Percentiles rank a stretch among this genome's conserved stretches.
These are phyloP conservation scores for Coleophoma crateriformis DNA, from an alignment of 2,329 filamentous ascomycete species.

Conservation along the genomic window DNA sequence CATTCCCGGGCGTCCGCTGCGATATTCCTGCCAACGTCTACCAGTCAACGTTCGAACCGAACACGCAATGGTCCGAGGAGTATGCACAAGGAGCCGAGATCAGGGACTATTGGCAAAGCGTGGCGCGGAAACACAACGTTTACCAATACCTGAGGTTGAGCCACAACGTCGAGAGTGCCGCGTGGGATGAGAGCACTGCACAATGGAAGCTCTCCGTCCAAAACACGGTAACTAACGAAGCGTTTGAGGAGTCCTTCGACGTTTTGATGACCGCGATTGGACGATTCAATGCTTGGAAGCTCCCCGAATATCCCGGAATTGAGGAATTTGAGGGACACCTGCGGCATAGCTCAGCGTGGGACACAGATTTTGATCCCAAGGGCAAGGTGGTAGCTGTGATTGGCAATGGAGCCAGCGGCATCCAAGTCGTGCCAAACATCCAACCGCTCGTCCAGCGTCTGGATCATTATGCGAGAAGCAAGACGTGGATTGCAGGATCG, in stretches of 20 bases:
- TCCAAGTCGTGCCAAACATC: slow-evolving; percentile 50
- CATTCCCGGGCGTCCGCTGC: slow-evolving; percentile 22
- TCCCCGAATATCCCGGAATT: slow-evolving; percentile 56
- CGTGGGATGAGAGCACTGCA: slow-evolving; percentile 46
- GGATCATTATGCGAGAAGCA: slow-evolving; percentile 55
- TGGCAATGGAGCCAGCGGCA: slow-evolving; percentile 57
- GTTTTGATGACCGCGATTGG: slow-evolving; percentile 60
- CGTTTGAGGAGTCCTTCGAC: slow-evolving; percentile 45
- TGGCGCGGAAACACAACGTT: slow-evolving; percentile 59
- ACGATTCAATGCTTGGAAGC: slow-evolving; percentile 59
- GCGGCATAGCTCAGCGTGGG: slow-evolving; percentile 55
- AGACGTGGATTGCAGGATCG: slow-evolving; percentile 62
- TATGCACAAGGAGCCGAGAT: slow-evolving; percentile 66
- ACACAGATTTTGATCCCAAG: slow-evolving; percentile 42
- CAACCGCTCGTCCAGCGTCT: slow-evolving; percentile 28
- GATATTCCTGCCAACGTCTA: slow-evolving; percentile 44
- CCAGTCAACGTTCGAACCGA: slow-evolving; percentile 62
- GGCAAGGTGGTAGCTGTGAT: slow-evolving; percentile 48
- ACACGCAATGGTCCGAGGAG: slow-evolving; percentile 62
- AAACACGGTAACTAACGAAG: slow-evolving; percentile 31
- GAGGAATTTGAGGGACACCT: slow-evolving; percentile 22
- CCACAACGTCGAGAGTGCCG: slow-evolving; percentile 47
- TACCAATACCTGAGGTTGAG: slow-evolving; percentile 51
- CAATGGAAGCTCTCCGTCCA: slow-evolving; percentile 46
- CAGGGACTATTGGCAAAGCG: slow-evolving; percentile 55